Conservation (phyloP, 2,329 filamentous ascomycete species). For the Didymella keratinophila region DNA sequence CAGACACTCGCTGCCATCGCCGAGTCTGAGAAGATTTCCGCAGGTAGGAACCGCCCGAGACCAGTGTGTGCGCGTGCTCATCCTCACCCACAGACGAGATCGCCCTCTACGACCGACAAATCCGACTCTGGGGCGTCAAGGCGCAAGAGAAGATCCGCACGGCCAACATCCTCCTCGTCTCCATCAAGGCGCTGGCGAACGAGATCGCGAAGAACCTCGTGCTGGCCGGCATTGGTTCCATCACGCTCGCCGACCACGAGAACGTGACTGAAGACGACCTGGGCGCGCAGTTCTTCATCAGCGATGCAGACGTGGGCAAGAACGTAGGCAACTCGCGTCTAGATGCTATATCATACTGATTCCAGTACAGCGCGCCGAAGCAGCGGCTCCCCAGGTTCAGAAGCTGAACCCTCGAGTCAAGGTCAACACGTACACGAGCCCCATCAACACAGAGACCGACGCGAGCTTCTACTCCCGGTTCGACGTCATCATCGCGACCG, state of each 20-base stretch:
- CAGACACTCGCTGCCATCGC: slow-evolving; percentile 50
- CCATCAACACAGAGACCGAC: slow-evolving; percentile 67
- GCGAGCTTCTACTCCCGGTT: slow-evolving; percentile 79
- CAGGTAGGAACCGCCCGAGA: slow-evolving; percentile 32
- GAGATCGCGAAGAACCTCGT: slow-evolving; percentile 98
- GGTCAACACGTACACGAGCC: slow-evolving; percentile 72
- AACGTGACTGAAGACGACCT: slow-evolving; percentile 79
- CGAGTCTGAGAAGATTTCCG: slow-evolving; percentile 53
- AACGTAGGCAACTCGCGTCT: slow-evolving; percentile 60
- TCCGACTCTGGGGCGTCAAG: slow-evolving; percentile 94
- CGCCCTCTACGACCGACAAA: slow-evolving; percentile 95
- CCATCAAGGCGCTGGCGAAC: slow-evolving; percentile 85
- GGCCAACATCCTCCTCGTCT: slow-evolving; percentile 89
- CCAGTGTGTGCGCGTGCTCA: neutral
- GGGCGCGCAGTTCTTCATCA: slow-evolving; percentile 74
- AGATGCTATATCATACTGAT: neutral
- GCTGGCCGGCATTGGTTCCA: slow-evolving; percentile 86
- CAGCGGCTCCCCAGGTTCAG: slow-evolving; percentile 77
- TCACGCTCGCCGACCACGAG: slow-evolving; percentile 86
- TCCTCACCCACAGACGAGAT: slow-evolving; percentile 75
- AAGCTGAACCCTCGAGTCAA: slow-evolving; percentile 89
- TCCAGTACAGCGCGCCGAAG: slow-evolving; percentile 71
- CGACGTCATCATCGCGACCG: slow-evolving; percentile 88
- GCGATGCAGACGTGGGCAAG: slow-evolving; percentile 74
- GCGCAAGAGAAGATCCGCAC: slow-evolving; percentile 89